Percentiles rank a stretch among this genome's conserved stretches.
Conservation (phyloP, 2,329 filamentous ascomycete genomes). For the Achaetomium macrosporum region DNA sequence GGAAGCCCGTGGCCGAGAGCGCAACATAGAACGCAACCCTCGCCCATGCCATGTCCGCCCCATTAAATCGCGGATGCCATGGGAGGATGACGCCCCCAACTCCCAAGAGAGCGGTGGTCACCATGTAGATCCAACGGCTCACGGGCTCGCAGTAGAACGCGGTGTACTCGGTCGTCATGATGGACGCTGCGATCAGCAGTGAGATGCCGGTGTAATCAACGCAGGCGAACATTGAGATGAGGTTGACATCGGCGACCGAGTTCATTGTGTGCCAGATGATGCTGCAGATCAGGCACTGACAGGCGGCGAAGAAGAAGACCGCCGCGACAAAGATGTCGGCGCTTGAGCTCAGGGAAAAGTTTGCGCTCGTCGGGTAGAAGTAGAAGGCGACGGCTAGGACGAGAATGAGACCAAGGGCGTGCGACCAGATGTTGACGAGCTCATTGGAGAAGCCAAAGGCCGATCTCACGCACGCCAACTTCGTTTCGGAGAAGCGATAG, state of each 20-base stretch:
- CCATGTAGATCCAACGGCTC: constrained; percentile 81
- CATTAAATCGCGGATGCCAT: constrained; percentile 95
- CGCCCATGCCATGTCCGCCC: constrained; percentile 84
- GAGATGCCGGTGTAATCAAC: constrained; percentile 98
- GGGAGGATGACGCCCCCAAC: constrained; percentile 84
- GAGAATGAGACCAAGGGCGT: constrained; percentile 80
- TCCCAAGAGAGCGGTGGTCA: constrained; percentile 72
- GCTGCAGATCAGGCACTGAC: constrained; percentile 90
- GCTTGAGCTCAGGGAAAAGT: constrained; percentile 81
- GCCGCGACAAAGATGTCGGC: constrained; percentile 86
- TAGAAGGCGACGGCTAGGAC: constrained; percentile 88
- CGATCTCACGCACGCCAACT: constrained; percentile 80
- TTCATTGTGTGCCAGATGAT: constrained; percentile 99
- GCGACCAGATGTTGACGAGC: constrained; percentile 96
- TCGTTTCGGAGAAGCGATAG: constrained; percentile 90
- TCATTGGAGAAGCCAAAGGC: constrained; percentile 86
- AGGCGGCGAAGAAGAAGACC: constrained; percentile 92
- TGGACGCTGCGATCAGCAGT: constrained; percentile 86
- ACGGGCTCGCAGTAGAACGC: constrained; percentile 96
- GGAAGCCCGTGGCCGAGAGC: constrained; percentile 79
- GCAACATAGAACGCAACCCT: constrained; percentile 88
- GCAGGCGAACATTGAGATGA: constrained; percentile 93
- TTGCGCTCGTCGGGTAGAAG: constrained; percentile 83
- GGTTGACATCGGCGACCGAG: constrained; percentile 80
- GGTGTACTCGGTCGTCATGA: constrained; percentile 97